phyloP scores from a whole-genome alignment of 2,329 filamentous ascomycete species.

The Sporothrix brunneoviolacea region DNA sequence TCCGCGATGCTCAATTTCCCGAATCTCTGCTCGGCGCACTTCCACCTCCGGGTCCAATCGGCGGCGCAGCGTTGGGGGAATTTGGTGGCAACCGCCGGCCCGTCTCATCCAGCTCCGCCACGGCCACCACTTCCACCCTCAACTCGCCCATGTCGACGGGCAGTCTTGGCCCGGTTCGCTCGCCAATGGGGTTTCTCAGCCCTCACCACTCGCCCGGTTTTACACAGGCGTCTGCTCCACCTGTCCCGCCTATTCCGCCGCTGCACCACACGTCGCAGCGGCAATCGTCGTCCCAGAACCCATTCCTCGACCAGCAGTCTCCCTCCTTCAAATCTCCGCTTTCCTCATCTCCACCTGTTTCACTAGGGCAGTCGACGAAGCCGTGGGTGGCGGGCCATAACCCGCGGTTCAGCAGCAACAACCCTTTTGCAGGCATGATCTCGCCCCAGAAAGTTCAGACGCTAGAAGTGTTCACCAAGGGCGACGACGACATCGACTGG shows the following conservation, averaged over 20 bases:
- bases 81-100: slow-evolving; percentile 28
- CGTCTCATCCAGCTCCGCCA: slow-evolving; percentile 26
- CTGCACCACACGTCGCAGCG: slow-evolving; percentile 5
- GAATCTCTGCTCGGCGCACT: slow-evolving; percentile 63
- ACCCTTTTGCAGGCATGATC: slow-evolving; percentile 44
- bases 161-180: slow-evolving; percentile 6
- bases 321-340: slow-evolving; percentile 9
- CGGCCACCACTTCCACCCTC: slow-evolving; percentile 18
- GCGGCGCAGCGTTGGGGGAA: slow-evolving; percentile 28
- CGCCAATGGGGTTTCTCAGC: slow-evolving; percentile 26
- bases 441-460: slow-evolving; percentile 28
- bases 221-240: slow-evolving; percentile 1
- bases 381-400: slow-evolving; percentile 23
- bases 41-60: slow-evolving; percentile 37
- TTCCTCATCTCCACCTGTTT: slow-evolving; percentile 7
- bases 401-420: slow-evolving; percentile 53
- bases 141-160: slow-evolving; percentile 18
- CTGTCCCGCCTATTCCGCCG: too few species aligned
- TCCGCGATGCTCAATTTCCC: slow-evolving; percentile 76
- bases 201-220: slow-evolving; percentile 13
- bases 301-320: slow-evolving; percentile 10
- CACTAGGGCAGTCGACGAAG: slow-evolving; percentile 18
- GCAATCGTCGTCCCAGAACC: slow-evolving; percentile 8
- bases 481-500: slow-evolving; percentile 52
- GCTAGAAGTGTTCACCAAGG: slow-evolving; percentile 55